Evolutionary conservation across 179 eudicot genomes (phyloP), one percentile per base, ranked within the genome.

Genomic region (Silene vulgaris): DNA sequence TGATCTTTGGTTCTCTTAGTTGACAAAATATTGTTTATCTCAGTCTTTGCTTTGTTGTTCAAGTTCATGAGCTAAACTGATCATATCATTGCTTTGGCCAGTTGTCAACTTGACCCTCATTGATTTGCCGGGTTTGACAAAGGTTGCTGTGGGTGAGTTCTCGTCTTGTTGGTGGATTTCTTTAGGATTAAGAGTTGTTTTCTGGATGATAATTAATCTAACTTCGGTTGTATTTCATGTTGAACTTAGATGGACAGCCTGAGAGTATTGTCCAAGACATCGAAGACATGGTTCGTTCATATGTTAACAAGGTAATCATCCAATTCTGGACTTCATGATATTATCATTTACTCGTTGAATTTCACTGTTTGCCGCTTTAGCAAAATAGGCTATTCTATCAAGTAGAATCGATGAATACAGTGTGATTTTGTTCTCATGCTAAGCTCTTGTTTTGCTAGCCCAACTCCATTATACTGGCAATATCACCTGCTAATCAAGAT

Each of bases 401-500:
- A 61, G 48, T 48, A 11, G 68, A 57, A 14, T 48, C 43, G 23
- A 37, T 50, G 57, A 50, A 50, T 50, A 50, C 17, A 13, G n/a
- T 50, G 29, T 26, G 57, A 60, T 28, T n/a, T 50, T 32, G 56
- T 63, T 77, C 77, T 74, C 54, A 69, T 64, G 37, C 5, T 81
- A 21, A 54, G 29, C 32, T 43, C 17, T 78, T 60, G 35, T 72
- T 78, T 64, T 72, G 82, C 83, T 78, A 94, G 98, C 97, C 98
- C 75, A 94, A 90, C 82, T 82, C 82, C 85, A 81, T 92, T 79
- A 94, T 94, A 74, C 81, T 93, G 79, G 98, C 98, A 79, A 89
- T 93, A 83, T 91, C 98, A 77, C 98, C 98, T 35, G 98, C 98
- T 78, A 94, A 94, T 80, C 98, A 94, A 84, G 98, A 94, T 79